Conservation (phyloP, 768 basidiomycete species). For the Termitomyces heimii region DNA sequence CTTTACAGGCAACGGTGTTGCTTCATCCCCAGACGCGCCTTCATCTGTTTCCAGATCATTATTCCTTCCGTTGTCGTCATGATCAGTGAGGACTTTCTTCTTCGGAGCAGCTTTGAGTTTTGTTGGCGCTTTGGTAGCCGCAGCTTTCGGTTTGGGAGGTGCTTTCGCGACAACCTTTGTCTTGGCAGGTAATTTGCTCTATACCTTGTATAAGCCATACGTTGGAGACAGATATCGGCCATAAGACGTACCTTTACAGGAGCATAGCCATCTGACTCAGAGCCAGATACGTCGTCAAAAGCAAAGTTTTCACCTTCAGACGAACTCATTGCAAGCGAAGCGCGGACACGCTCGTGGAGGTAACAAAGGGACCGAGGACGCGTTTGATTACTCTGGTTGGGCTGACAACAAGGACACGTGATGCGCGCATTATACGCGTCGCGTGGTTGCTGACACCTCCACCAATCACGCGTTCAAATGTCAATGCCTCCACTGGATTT, state of each 20-base stretch:
- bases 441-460: background rate
- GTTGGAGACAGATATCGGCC: background rate
- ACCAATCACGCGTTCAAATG: background rate
- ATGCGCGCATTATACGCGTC: constrained; percentile 1
- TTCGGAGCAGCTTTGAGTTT: constrained; percentile 54
- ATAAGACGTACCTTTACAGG: constrained; percentile 41
- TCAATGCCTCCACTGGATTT: background rate
- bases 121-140: constrained; percentile 29
- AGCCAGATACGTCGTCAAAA: constrained; percentile 49
- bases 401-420: constrained; percentile 11
- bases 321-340: constrained; percentile 51
- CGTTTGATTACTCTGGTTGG: background rate
- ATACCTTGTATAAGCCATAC: constrained; percentile 1
- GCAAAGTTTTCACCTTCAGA: constrained; percentile 70
- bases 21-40: constrained; percentile 34
- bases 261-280: constrained; percentile 65
- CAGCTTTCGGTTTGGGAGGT: constrained; percentile 35
- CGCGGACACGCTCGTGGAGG: background rate
- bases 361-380: constrained; percentile 3
- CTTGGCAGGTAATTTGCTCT: constrained; percentile 30
- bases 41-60: constrained; percentile 36
- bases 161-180: constrained; percentile 34
- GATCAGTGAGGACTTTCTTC: constrained; percentile 67
- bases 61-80: constrained; percentile 56
- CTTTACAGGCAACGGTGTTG: constrained; percentile 17